phyloP scores from a whole-genome alignment of 2,329 filamentous ascomycete genomes.

The Pseudogymnoascus sp. region DNA sequence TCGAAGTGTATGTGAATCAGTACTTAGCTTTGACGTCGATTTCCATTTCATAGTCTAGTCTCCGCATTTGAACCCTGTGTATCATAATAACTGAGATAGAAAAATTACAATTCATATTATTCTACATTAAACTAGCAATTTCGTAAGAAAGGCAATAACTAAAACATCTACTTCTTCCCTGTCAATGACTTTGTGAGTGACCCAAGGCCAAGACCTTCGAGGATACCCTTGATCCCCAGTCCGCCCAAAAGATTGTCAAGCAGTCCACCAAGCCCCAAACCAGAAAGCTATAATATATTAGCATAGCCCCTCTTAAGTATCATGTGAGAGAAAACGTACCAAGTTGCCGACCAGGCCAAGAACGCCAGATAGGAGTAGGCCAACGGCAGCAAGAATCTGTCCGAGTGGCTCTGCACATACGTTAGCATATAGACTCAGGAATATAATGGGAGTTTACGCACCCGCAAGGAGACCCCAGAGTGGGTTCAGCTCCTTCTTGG shows the following conservation, averaged over 20 bases:
- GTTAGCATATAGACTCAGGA: neutral
- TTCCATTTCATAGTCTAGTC: too few relatives aligned
- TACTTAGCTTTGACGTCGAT: too few relatives aligned
- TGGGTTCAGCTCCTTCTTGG: conserved; percentile 90
- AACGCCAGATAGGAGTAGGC: conserved; percentile 72
- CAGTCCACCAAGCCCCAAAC: conserved; percentile 72
- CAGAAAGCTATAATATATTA: conserved; percentile 32
- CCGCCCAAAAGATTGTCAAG: conserved; percentile 73
- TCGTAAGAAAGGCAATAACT: neutral
- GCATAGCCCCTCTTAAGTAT: conserved; percentile 32
- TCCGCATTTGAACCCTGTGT: too few relatives aligned
- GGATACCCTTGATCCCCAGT: conserved; percentile 65
- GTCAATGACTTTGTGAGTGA: conserved; percentile 34
- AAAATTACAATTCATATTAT: neutral
- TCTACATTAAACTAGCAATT: neutral
- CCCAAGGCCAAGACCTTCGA: conserved; percentile 63
- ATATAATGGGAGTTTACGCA: neutral
- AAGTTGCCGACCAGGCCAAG: conserved; percentile 76
- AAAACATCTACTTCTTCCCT: conserved; percentile 35
- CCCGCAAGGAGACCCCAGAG: conserved; percentile 64
- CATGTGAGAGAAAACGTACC: conserved; percentile 28
- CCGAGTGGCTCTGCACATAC: conserved; percentile 65
- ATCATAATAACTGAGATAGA: too few relatives aligned
- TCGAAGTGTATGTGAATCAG: too few relatives aligned
- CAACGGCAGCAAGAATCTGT: conserved; percentile 87